Percentiles rank a stretch among this genome's conserved stretches.
phyloP scores from a whole-genome alignment of 306 rosid species.

The Fragaria nilgerrensis region DNA sequence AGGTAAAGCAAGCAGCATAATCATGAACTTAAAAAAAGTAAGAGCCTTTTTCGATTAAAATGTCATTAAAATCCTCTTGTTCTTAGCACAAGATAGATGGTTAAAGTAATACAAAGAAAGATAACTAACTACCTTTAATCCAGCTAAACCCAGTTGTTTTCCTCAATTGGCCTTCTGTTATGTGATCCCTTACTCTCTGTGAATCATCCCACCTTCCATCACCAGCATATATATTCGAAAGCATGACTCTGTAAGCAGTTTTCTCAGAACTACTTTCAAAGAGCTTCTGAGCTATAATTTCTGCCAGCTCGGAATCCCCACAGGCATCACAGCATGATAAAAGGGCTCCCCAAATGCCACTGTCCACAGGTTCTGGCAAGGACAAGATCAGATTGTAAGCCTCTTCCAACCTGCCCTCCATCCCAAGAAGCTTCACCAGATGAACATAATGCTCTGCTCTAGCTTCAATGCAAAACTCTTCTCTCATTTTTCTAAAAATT shows the following conservation, averaged over 20 bases:
- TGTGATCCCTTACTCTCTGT: slow-evolving; percentile 57
- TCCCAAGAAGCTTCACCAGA: slow-evolving; percentile 86
- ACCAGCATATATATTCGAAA: slow-evolving; percentile 72
- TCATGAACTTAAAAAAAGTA: background rate
- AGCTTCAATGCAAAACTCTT: slow-evolving; percentile 51
- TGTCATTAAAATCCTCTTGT: background rate
- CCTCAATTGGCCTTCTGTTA: slow-evolving; percentile 37
- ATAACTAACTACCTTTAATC: slow-evolving; percentile 39
- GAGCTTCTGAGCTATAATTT: slow-evolving; percentile 57
- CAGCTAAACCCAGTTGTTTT: slow-evolving; percentile 74
- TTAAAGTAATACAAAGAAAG: background rate
- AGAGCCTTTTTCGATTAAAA: no score
- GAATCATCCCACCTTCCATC: slow-evolving; percentile 80
- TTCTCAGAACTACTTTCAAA: slow-evolving; percentile 45
- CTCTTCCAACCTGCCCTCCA: slow-evolving; percentile 70
- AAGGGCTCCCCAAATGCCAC: slow-evolving; percentile 82
- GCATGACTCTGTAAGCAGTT: slow-evolving; percentile 63
- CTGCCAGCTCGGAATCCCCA: slow-evolving; percentile 67
- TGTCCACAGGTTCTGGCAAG: slow-evolving; percentile 71
- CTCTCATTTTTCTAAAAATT: slow-evolving; percentile 63
- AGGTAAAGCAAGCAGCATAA: background rate
- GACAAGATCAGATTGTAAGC: slow-evolving; percentile 61
- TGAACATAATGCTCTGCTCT: slow-evolving; percentile 76
- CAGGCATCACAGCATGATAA: slow-evolving; percentile 72
- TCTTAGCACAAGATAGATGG: background rate